Evolutionary conservation across 352 stramenopile genomes (phyloP).

Genomic region (Phytophthora multivora): DNA sequence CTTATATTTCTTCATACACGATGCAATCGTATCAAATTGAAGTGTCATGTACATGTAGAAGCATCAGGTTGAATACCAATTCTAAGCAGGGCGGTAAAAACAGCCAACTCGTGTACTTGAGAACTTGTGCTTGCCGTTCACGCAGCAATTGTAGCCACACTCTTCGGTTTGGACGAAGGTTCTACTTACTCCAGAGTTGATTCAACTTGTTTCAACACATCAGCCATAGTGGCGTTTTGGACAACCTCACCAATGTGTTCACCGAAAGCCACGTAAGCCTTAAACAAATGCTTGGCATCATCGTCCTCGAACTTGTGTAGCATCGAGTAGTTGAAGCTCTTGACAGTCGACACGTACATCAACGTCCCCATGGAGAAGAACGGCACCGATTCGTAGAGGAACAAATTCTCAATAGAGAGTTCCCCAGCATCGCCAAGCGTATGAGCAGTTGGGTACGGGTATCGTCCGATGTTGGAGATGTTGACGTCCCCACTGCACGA

Average conservation of each 20-base stretch:
- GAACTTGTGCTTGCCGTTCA: too few relatives aligned
- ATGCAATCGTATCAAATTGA: too few relatives aligned
- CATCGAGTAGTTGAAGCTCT: slow-evolving; percentile 69
- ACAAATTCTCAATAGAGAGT: slow-evolving; percentile 43
- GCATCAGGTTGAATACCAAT: background rate
- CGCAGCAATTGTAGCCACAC: too few relatives aligned
- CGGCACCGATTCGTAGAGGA: slow-evolving; percentile 56
- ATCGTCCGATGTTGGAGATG: slow-evolving; percentile 41
- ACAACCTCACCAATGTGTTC: slow-evolving; percentile 47
- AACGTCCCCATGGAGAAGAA: slow-evolving; percentile 52
- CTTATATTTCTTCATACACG: too few relatives aligned
- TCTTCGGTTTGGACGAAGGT: background rate
- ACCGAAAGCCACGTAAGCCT: slow-evolving; percentile 49
- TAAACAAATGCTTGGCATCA: slow-evolving; percentile 39
- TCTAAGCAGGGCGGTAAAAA: too few relatives aligned
- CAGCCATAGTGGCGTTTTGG: slow-evolving; percentile 40
- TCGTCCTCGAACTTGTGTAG: slow-evolving; percentile 55
- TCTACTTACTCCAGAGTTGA: slow-evolving; percentile 2
- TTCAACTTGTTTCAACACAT: slow-evolving; percentile 16
- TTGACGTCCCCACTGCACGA: slow-evolving; percentile 34
- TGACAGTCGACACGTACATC: slow-evolving; percentile 48
- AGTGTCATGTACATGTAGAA: background rate
- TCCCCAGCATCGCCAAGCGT: slow-evolving; percentile 16
- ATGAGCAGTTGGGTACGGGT: slow-evolving; percentile 23
- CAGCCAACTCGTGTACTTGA: too few relatives aligned